phyloP scores from a whole-genome alignment of 768 basidiomycete genomes.

The Lentinus brumalis region DNA sequence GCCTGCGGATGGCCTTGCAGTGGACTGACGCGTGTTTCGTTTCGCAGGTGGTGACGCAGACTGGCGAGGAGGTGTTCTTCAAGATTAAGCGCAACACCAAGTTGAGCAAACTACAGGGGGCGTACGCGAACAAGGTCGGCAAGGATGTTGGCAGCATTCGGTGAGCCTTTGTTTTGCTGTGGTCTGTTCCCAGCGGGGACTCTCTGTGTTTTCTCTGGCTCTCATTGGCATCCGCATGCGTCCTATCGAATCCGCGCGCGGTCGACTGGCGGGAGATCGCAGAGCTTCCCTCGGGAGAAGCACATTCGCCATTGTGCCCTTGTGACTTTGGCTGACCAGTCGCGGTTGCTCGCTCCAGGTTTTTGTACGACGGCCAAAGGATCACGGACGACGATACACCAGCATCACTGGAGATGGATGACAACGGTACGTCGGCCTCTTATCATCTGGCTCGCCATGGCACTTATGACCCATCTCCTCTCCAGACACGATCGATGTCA shows the following conservation, averaged over 20 bases:
- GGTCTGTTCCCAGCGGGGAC: not conserved
- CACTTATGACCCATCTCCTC: slow-evolving; percentile 9
- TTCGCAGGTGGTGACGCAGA: slow-evolving; percentile 67
- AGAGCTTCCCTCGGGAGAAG: too few species aligned
- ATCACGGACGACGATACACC: slow-evolving; percentile 93
- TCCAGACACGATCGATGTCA: slow-evolving; percentile 91
- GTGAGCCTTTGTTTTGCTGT: slow-evolving; percentile 45
- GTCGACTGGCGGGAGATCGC: too few species aligned
- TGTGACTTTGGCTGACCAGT: not conserved
- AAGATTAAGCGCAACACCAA: slow-evolving; percentile 95
- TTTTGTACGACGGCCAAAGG: slow-evolving; percentile 87
- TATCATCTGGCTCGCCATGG: not conserved
- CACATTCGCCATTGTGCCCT: too few species aligned
- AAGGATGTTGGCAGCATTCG: slow-evolving; percentile 87
- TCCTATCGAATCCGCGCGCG: too few species aligned
- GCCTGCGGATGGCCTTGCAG: not conserved
- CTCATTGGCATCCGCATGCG: not conserved
- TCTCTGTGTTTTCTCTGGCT: not conserved
- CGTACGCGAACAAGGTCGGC: slow-evolving; percentile 91
- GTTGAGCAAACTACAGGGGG: slow-evolving; percentile 88
- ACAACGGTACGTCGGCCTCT: slow-evolving; percentile 59
- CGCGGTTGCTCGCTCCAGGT: slow-evolving; percentile 47
- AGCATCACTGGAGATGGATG: slow-evolving; percentile 82
- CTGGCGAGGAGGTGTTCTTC: slow-evolving; percentile 91
- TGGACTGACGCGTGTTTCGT: not conserved